Conservation (phyloP, 2,329 filamentous ascomycete genomes). For the Fusarium ambrosium region DNA sequence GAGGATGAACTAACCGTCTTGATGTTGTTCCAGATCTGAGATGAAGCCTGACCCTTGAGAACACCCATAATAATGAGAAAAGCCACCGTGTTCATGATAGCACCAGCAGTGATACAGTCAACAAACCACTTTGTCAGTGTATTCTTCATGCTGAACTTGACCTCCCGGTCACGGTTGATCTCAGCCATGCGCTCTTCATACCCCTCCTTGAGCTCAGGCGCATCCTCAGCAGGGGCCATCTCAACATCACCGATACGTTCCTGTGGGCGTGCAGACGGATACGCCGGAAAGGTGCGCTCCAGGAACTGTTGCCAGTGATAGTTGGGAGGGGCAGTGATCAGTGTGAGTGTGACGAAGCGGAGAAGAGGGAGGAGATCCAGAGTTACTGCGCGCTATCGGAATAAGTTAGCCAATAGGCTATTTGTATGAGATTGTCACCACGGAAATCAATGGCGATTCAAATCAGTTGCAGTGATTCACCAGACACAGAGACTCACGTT, state of each 20-base stretch:
- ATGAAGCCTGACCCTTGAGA: slow-evolving; percentile 56
- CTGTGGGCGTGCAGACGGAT: slow-evolving; percentile 38
- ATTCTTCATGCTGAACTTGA: slow-evolving; percentile 57
- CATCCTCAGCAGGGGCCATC: slow-evolving; percentile 47
- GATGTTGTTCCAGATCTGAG: slow-evolving; percentile 56
- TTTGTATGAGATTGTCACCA: neutral
- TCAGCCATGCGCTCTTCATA: slow-evolving; percentile 38
- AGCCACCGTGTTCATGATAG: slow-evolving; percentile 61
- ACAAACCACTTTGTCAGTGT: slow-evolving; percentile 65
- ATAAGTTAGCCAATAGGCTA: neutral
- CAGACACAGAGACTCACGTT: slow-evolving; percentile 49
- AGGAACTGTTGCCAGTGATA: slow-evolving; percentile 70
- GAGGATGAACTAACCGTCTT: slow-evolving; percentile 45
- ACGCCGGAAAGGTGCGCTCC: slow-evolving; percentile 66
- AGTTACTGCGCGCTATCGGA: slow-evolving; percentile 51
- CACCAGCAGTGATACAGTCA: slow-evolving; percentile 63
- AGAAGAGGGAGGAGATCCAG: slow-evolving; percentile 64
- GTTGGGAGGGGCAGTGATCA: slow-evolving; percentile 69
- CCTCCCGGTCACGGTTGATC: slow-evolving; percentile 28
- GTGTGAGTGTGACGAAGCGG: slow-evolving; percentile 66
- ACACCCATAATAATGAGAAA: slow-evolving; percentile 63
- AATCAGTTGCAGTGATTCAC: neutral
- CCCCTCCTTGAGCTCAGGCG: slow-evolving; percentile 38
- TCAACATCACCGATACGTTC: slow-evolving; percentile 46
- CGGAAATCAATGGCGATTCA: neutral